phyloP scores from a whole-genome alignment of 2,329 filamentous ascomycete genomes.

The Aspergillus caelatus region DNA sequence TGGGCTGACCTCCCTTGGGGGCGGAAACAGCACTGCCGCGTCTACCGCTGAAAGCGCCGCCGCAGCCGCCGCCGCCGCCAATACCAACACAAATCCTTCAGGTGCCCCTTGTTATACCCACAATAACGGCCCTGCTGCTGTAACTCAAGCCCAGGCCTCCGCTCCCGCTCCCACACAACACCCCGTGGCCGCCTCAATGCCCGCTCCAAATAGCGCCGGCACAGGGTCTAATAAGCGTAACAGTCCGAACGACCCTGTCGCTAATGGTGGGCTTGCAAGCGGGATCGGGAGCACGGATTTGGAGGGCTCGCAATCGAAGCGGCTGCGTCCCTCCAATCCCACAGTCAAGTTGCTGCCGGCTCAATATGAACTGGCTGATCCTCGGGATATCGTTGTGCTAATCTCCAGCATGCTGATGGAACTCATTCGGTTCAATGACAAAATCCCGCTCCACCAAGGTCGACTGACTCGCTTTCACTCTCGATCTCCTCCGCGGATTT shows the following conservation, averaged over 20 bases:
- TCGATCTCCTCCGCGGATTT: constrained; percentile 85
- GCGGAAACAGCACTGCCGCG: constrained; percentile 28
- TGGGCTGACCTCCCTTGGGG: constrained; percentile 36
- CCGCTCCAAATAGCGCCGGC: constrained; percentile 26
- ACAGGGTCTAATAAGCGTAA: constrained; percentile 40
- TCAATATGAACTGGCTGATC: constrained; percentile 78
- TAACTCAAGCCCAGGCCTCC: constrained; percentile 7
- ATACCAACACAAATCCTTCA: constrained; percentile 10
- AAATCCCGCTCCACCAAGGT: constrained; percentile 79
- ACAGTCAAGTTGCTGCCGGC: constrained; percentile 60
- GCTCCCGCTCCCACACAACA: constrained; percentile 20
- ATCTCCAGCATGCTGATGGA: constrained; percentile 96
- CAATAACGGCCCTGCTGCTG: constrained; percentile 9
- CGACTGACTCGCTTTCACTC: constrained; percentile 94
- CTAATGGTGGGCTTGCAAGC: constrained; percentile 25
- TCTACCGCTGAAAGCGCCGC: constrained; percentile 22
- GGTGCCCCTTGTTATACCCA: constrained; percentile 10
- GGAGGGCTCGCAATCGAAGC: constrained; percentile 47
- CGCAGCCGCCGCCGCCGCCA: constrained; percentile 16
- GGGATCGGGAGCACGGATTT: constrained; percentile 24
- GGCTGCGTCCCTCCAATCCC: constrained; percentile 48
- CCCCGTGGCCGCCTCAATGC: constrained; percentile 31
- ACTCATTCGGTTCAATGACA: constrained; percentile 89
- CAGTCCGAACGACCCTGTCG: constrained; percentile 31
- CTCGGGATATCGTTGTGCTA: constrained; percentile 84